These are phyloP conservation scores for Brassica nigra DNA, from an alignment of 345 rosid species.

Conservation along the genomic window DNA sequence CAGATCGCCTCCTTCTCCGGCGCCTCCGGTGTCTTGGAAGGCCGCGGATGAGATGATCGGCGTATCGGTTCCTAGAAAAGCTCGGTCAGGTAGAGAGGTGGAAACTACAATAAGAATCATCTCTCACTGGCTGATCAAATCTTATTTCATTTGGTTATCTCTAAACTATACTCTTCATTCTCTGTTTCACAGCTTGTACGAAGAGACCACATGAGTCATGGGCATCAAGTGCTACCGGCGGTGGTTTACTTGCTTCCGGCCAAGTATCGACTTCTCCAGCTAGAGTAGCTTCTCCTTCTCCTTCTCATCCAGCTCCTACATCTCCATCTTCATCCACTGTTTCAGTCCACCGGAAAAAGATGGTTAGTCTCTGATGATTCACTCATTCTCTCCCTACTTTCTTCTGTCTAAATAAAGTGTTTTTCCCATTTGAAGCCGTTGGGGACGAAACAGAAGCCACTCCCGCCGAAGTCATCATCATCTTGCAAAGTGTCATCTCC, in stretches of 20 bases:
- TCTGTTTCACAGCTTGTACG: slow-evolving; percentile 60
- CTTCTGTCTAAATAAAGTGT: slow-evolving; percentile 14
- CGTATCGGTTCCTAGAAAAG: slow-evolving; percentile 96
- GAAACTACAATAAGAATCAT: slow-evolving; percentile 41
- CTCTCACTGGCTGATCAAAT: neutral
- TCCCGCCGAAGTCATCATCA: slow-evolving; percentile 64
- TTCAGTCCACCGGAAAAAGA: slow-evolving; percentile 67
- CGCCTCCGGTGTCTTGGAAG: slow-evolving; percentile 53
- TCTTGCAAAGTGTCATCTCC: slow-evolving; percentile 56
- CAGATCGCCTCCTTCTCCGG: slow-evolving; percentile 52
- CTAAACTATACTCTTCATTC: neutral
- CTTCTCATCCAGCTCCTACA: slow-evolving; percentile 47
- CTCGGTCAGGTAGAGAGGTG: slow-evolving; percentile 99
- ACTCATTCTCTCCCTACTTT: neutral
- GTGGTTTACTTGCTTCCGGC: slow-evolving; percentile 47
- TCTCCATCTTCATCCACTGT: slow-evolving; percentile 89
- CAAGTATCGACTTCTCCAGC: slow-evolving; percentile 86
- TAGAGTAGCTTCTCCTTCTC: slow-evolving; percentile 68
- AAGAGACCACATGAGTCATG: slow-evolving; percentile 92
- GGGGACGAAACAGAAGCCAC: slow-evolving; percentile 70
- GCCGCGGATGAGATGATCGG: slow-evolving; percentile 96
- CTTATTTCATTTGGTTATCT: neutral
- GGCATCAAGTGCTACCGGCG: slow-evolving; percentile 58
- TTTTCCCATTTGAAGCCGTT: slow-evolving; percentile 49
- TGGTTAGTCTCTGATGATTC: slow-evolving; percentile 49